Evolutionary conservation across 176 grass and related monocot genomes (phyloP).

Genomic region (Canna indica): DNA sequence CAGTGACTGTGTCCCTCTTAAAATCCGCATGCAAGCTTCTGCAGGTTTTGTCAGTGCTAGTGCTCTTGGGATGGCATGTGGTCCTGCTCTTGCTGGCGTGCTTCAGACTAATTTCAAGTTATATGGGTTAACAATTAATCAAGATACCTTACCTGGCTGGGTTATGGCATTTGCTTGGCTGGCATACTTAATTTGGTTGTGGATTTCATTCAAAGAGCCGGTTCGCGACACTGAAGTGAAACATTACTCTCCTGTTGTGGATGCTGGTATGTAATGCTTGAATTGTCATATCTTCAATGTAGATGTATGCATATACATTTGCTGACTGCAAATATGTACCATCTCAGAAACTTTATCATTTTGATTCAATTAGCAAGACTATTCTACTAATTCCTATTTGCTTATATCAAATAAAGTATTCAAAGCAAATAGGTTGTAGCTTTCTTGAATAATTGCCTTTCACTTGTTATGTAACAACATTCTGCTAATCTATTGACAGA

Average conservation of each 20-base stretch:
- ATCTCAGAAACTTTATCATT: too few species aligned
- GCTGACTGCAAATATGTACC: too few species aligned
- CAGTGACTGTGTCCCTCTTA: conserved; percentile 92
- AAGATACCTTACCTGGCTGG: conserved; percentile 91
- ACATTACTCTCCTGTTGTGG: conserved; percentile 25
- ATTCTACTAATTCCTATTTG: too few species aligned
- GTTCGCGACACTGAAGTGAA: conserved; percentile 37
- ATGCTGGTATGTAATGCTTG: conserved; percentile 35
- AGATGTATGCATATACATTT: not conserved
- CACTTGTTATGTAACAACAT: not conserved
- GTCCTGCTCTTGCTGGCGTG: conserved; percentile 87
- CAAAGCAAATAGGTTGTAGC: not conserved
- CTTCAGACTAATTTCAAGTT: conserved; percentile 93
- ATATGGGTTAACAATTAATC: conserved; percentile 70
- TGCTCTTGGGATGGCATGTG: conserved; percentile 97
- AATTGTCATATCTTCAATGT: not conserved
- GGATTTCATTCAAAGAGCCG: conserved; percentile 80
- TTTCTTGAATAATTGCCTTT: not conserved
- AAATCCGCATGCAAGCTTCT: conserved; percentile 89
- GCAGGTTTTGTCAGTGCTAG: conserved; percentile 92
- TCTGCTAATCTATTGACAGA: not conserved
- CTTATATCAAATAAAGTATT: too few species aligned
- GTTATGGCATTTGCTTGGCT: conserved; percentile 96
- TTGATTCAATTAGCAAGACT: too few species aligned
- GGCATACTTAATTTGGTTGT: conserved; percentile 69